phyloP scores from a whole-genome alignment of 768 basidiomycete genomes.

The Tricholoma furcatifolium region DNA sequence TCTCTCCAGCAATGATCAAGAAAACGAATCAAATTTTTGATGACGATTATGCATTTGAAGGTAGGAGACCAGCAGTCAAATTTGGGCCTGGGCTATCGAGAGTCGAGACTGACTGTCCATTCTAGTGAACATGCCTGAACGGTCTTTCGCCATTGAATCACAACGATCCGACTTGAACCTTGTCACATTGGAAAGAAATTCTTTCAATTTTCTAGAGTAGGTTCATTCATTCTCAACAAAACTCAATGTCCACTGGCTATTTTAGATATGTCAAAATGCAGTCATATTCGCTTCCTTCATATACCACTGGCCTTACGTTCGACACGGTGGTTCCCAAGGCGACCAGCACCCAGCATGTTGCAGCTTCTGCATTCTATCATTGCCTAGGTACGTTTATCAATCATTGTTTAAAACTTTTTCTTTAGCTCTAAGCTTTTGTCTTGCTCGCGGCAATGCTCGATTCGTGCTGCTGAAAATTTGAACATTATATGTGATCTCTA shows the following conservation, averaged over 20 bases:
- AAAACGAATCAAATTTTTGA: slow-evolving; percentile 42
- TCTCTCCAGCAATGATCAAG: slow-evolving; percentile 54
- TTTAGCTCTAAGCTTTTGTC: not conserved
- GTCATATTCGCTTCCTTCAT: slow-evolving; percentile 51
- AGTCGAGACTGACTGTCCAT: not conserved
- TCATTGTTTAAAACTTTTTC: no score
- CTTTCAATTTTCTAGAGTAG: slow-evolving; percentile 79
- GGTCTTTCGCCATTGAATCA: slow-evolving; percentile 34
- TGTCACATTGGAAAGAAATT: slow-evolving; percentile 69
- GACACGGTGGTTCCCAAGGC: slow-evolving; percentile 62
- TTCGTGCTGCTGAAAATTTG: slow-evolving; percentile 2
- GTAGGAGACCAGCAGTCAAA: slow-evolving; percentile 33
- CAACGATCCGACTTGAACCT: slow-evolving; percentile 57
- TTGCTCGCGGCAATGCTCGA: not conserved
- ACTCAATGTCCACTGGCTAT: not conserved
- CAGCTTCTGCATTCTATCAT: slow-evolving; percentile 82
- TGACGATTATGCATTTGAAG: slow-evolving; percentile 68
- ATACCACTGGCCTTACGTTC: slow-evolving; percentile 51
- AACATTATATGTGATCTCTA: slow-evolving; percentile 4
- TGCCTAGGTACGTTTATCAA: slow-evolving; percentile 60
- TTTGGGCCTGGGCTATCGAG: slow-evolving; percentile 15
- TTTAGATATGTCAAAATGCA: slow-evolving; percentile 79
- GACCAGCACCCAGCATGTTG: slow-evolving; percentile 74
- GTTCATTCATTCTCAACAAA: slow-evolving; percentile 15
- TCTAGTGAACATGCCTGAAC: slow-evolving; percentile 18